Conservation (phyloP, 2,329 filamentous ascomycete genomes). For the Grosmannia serpens region DNA sequence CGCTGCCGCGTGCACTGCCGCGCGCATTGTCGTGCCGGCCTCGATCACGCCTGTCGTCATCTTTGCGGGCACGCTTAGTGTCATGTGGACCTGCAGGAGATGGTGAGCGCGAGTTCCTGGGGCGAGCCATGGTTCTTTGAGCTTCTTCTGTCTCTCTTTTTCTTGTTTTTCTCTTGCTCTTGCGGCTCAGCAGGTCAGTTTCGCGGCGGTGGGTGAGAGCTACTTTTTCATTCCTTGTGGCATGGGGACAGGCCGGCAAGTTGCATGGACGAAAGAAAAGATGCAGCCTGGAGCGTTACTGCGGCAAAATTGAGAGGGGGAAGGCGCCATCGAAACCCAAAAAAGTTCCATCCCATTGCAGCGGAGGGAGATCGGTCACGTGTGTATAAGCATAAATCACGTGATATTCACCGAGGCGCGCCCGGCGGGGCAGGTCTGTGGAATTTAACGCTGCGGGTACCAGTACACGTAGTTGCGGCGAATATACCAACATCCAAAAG, state of each 20-base stretch:
- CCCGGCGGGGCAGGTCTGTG: background rate
- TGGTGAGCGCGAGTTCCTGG: conserved; percentile 72
- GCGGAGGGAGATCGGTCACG: background rate
- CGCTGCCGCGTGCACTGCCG: conserved; percentile 37
- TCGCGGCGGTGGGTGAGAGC: background rate
- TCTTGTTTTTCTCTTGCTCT: background rate
- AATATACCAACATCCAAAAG: background rate
- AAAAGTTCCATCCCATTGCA: background rate
- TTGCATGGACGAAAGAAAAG: background rate
- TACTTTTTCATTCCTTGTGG: conserved; percentile 3
- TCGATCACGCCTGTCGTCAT: conserved; percentile 44
- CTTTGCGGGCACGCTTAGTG: conserved; percentile 55
- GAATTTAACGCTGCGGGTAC: background rate
- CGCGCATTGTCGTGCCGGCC: conserved; percentile 35
- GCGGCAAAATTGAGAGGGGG: background rate
- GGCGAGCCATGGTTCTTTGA: conserved; percentile 42
- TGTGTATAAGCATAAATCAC: background rate
- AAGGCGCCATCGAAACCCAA: background rate
- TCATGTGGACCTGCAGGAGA: conserved; percentile 77
- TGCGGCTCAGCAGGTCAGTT: background rate
- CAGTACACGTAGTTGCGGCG: background rate
- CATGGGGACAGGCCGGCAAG: background rate
- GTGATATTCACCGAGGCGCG: background rate
- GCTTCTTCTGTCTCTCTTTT: background rate
- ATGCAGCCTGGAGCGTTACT: background rate